A percentile compares a stretch with the other conserved stretches of the same genome.
These are phyloP conservation scores for Xylariaceae sp. DNA, from an alignment of 2,329 filamentous ascomycete species.

Conservation along the genomic window DNA sequence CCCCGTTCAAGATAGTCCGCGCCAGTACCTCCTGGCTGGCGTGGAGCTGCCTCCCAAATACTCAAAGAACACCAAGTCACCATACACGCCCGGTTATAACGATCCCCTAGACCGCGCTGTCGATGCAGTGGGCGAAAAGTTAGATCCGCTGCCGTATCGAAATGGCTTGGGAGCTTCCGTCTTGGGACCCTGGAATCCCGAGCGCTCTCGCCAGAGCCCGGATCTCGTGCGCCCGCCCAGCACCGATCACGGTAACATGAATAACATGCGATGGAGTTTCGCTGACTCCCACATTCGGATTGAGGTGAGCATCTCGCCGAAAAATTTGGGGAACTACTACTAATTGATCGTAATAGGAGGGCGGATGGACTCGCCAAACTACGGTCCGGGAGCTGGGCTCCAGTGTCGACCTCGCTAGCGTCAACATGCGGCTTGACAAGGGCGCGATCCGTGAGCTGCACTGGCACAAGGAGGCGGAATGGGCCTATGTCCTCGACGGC, in stretches of 20 bases:
- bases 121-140: conserved; percentile 54
- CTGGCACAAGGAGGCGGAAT: conserved; percentile 78
- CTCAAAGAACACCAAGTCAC: conserved; percentile 39
- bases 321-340: no score
- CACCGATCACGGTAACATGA: conserved; percentile 66
- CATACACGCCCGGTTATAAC: conserved; percentile 56
- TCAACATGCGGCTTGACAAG: conserved; percentile 72
- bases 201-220: conserved; percentile 64
- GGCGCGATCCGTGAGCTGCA: conserved; percentile 73
- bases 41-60: conserved; percentile 44
- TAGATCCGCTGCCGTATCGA: conserved; percentile 63
- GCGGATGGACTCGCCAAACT: conserved; percentile 73
- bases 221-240: conserved; percentile 68
- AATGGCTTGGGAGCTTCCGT: conserved; percentile 63
- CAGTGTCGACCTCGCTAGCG: conserved; percentile 67
- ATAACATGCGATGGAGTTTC: conserved; percentile 71
- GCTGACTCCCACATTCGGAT: conserved; percentile 61
- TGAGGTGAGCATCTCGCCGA: conserved; percentile 44
- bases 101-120: conserved; percentile 61
- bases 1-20: conserved; percentile 47
- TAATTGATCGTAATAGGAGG: conserved; percentile 47
- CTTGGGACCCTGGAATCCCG: conserved; percentile 65
- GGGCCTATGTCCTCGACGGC: conserved; percentile 70
- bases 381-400: conserved; percentile 61
- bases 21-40: conserved; percentile 51